These are phyloP conservation scores for Warburgia ugandensis DNA, from an alignment of 164 flowering plant genomes.

Conservation along the genomic window DNA sequence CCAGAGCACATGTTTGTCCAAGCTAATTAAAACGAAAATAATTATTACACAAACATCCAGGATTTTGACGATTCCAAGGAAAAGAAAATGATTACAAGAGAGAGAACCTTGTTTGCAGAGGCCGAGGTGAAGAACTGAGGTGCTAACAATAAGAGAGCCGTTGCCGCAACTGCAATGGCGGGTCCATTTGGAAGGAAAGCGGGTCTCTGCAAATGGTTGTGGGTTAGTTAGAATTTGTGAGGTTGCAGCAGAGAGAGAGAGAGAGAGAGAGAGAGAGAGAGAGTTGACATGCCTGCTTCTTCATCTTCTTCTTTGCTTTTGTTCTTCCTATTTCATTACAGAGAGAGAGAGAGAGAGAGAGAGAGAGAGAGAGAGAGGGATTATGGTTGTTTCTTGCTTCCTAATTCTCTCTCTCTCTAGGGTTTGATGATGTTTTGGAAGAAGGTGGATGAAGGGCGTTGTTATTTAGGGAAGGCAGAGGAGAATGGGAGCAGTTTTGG, in stretches of 20 bases:
- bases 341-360: not conserved
- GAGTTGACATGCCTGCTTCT: not conserved
- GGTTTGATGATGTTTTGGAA: not conserved
- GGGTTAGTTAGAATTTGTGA: no score
- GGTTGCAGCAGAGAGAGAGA: not conserved
- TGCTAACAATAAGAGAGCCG: not conserved
- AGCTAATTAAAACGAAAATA: conserved; percentile 15
- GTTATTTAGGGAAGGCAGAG: not conserved
- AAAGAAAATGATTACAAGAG: not conserved
- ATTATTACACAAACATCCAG: not conserved
- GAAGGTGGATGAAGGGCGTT: not conserved
- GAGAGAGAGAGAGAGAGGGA: conserved; percentile 2
- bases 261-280: no score
- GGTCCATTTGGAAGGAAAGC: no score
- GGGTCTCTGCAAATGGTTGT: no score
- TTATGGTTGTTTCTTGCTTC: not conserved
- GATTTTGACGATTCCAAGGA: not conserved
- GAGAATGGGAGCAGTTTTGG: not conserved
- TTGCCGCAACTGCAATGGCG: no score
- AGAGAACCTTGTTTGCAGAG: not conserved
- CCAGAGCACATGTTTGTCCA: conserved; percentile 48
- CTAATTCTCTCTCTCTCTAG: not conserved
- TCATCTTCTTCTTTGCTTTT: not conserved
- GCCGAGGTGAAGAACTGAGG: not conserved
- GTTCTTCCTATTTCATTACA: not conserved